Conservation (phyloP, 2,329 filamentous ascomycete species). For the Diplodia mutila region DNA sequence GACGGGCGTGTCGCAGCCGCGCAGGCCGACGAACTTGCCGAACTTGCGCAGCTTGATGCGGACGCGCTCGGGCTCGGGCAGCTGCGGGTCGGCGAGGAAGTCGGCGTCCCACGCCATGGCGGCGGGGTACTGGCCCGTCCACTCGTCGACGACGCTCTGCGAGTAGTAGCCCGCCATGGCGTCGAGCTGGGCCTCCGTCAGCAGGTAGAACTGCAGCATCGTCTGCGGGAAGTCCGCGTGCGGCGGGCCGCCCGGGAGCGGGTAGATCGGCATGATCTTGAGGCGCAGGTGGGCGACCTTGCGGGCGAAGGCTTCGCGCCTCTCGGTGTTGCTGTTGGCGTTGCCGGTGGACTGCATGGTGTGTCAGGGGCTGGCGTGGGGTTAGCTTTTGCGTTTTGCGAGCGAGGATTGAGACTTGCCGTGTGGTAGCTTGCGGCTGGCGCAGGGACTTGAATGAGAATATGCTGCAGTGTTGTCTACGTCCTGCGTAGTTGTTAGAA, state of each 20-base stretch:
- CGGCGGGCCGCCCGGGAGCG: constrained; percentile 57
- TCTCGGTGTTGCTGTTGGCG: constrained; percentile 29
- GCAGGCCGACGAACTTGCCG: constrained; percentile 73
- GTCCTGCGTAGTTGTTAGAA: constrained; percentile 15
- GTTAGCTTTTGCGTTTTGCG: background rate
- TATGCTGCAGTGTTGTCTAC: background rate
- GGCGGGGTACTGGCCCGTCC: constrained; percentile 66
- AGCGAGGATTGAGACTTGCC: background rate
- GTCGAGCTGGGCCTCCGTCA: constrained; percentile 73
- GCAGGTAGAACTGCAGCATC: constrained; percentile 72
- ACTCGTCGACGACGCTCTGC: constrained; percentile 63
- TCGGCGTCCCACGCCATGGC: constrained; percentile 65
- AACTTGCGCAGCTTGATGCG: constrained; percentile 69
- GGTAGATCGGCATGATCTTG: constrained; percentile 67
- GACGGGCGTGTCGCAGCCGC: constrained; percentile 61
- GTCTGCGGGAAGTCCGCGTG: constrained; percentile 69
- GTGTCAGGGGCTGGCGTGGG: background rate
- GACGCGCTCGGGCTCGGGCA: constrained; percentile 46
- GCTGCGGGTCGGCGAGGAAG: constrained; percentile 39
- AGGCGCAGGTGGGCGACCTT: constrained; percentile 71
- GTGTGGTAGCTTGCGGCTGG: background rate
- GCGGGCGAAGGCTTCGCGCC: constrained; percentile 54
- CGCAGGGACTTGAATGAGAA: background rate
- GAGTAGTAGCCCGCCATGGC: constrained; percentile 73
- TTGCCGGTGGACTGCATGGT: constrained; percentile 1